Evolutionary conservation across 225 moss, liverwort and hornwort genomes (phyloP).

Genomic region (Climacium dendroides): DNA sequence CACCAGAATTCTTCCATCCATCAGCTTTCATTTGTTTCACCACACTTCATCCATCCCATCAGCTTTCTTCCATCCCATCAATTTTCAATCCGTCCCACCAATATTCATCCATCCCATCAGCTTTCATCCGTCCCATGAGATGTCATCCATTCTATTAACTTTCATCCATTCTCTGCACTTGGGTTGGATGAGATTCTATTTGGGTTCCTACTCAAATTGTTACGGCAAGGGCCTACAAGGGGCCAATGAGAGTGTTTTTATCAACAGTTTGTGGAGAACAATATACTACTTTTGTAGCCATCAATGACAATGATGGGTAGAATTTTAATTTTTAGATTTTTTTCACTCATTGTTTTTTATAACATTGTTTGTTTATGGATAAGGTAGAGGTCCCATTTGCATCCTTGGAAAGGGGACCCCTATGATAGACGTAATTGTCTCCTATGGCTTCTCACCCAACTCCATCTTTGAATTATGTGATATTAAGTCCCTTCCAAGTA

Average conservation of each 20-base stretch:
- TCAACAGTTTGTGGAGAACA: background rate
- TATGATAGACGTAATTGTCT: fast-evolving
- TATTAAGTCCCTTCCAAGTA: fast-evolving
- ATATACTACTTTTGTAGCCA: no score
- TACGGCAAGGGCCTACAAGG: background rate
- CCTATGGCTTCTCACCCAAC: background rate
- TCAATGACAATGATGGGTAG: background rate
- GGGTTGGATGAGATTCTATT: background rate
- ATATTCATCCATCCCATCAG: background rate
- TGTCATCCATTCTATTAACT: no score
- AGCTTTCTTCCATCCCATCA: no score
- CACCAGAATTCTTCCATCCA: no score
- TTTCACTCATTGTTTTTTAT: fast-evolving
- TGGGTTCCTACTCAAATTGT: background rate
- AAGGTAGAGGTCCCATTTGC: no score
- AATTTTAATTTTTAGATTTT: background rate
- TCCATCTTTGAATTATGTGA: background rate
- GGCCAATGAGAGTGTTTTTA: background rate
- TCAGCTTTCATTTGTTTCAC: background rate
- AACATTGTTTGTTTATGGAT: background rate
- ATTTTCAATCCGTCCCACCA: no score
- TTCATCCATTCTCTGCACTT: background rate
- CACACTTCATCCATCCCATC: background rate
- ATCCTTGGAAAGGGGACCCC: background rate
- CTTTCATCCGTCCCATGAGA: no score